phyloP scores from a whole-genome alignment of 768 basidiomycete species.

The Termitomyces sp. region DNA sequence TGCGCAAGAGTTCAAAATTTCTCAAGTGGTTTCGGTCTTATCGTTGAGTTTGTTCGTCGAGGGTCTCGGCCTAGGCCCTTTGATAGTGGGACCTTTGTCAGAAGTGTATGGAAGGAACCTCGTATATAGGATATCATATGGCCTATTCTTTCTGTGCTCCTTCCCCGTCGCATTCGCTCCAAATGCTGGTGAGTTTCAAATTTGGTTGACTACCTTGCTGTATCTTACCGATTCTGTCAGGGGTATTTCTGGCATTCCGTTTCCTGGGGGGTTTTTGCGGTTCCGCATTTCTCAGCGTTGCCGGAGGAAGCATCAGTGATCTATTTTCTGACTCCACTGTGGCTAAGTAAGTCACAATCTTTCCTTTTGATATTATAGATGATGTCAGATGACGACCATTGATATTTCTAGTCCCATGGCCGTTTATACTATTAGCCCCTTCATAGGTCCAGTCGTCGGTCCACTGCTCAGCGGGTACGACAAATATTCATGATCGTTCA shows the following conservation, averaged over 20 bases:
- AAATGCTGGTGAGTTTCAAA: slow-evolving; percentile 45
- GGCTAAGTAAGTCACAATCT: slow-evolving; percentile 42
- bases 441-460: slow-evolving; percentile 48
- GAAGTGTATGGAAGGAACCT: slow-evolving; percentile 64
- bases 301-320: slow-evolving; percentile 54
- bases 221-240: slow-evolving; percentile 22
- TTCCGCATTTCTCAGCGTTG: slow-evolving; percentile 52
- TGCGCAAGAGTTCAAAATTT: slow-evolving; percentile 43
- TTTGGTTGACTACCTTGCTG: background rate
- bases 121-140: slow-evolving; percentile 61
- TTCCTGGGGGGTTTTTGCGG: slow-evolving; percentile 55
- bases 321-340: slow-evolving; percentile 54
- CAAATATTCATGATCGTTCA: background rate
- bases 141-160: slow-evolving; percentile 56
- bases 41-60: slow-evolving; percentile 58
- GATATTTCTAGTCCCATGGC: slow-evolving; percentile 40
- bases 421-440: slow-evolving; percentile 52
- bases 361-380: background rate
- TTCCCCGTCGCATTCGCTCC: slow-evolving; percentile 75
- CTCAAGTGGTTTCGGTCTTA: slow-evolving; percentile 44
- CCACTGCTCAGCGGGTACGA: slow-evolving; percentile 58
- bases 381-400: no score
- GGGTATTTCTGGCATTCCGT: slow-evolving; percentile 56
- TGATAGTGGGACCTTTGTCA: slow-evolving; percentile 50
- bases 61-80: slow-evolving; percentile 51